Base-by-base conservation (phyloP, 768 basidiomycete genomes). In the Boletus tylopilopsis region DNA sequence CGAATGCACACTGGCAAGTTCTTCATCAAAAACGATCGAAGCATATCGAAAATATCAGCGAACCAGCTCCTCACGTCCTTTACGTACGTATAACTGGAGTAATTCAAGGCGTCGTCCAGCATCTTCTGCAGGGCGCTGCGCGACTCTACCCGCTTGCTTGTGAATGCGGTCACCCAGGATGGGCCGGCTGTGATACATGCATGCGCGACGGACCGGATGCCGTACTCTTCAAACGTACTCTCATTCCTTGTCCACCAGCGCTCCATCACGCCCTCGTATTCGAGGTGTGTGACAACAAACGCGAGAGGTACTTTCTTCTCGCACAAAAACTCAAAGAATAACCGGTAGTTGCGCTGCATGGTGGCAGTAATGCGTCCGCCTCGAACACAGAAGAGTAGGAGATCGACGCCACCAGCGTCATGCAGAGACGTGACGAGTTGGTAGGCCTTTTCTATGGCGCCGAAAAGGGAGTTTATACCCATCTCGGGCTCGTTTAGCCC, bases 241-340 rank as follows among this genome's bases (percentile, higher is more conserved):
- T 24, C 40, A 11, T 58, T 58, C 5, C 11, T 42, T 5, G 1
- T n/a, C 57, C 56, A 58, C 57, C 57, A 58, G 6, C 37, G 5
- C 36, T 51, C 55, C 55, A 56, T 57, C 1, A 21, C 19, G 7
- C 39, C 24, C 13, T 57, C 40, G 2, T 10, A 1, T 23, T 57
- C 56, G 11, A 56, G 27, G 5, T 49, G 15, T 1, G 56, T 56
- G 18, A 57, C 42, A 16, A 57, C 27, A 36, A 57, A 19, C 4
- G 55, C 56, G 15, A 57, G 43, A 0, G 52, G 56, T 2, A 50
- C 56, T 12, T 42, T 19, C 24, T 36, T 30, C 4, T 4, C 52
- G n/a, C 57, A 54, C n/a, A 58, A 12, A 18, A 57, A 16, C n/a
- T 58, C 56, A 19, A 19, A 30, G 32, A 57, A 58, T 15, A 58